Evolutionary conservation across 2,329 filamentous ascomycete species (phyloP), one percentile per base, ranked within the genome.

Genomic region (Neoarthrinium moseri): DNA sequence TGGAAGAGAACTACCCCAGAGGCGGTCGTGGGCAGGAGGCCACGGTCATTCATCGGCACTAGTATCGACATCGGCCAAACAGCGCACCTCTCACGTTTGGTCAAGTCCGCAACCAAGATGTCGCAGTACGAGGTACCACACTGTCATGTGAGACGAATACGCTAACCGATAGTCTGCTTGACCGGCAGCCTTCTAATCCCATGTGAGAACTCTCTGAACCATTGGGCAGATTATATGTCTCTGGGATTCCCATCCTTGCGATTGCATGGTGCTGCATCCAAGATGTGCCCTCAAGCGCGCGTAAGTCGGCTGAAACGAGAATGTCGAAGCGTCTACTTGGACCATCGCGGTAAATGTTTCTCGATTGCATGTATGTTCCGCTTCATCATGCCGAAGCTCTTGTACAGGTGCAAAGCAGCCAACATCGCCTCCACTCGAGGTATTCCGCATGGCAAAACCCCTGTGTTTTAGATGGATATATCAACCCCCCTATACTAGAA

Each of bases 221-320:
- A n/a, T 29, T 29, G 26, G 8, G 26, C 26, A 29, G 8, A 7
- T 22, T 6, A 37, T 18, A 8, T 35, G 32, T 37, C 18, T 18
- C 37, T 40, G 27, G 37, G 37, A 40, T 40, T 4, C 8, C 10
- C 22, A 43, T 20, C 29, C 39, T 43, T 18, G 39, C 21, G 15
- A 17, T 23, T 32, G 17, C n/a, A 12, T 20, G 13, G 11, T 32
- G 7, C n/a, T 43, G 26, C 39, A 43, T 11, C 15, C 18, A 7
- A 21, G 18, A 32, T 43, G 17, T 17, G 26, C 24, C 18, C 11
- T 11, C 10, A 29, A 40, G 37, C 37, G 37, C 37, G 37, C 37
- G 21, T 40, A 40, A 17, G 7, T 40, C 23, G 23, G 37, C 13
- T 40, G 22, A 20, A 23, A 40, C 37, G 13, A n/a, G 20, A 27